Evolutionary conservation across 805 yeast genomes (phyloP), one percentile per base, ranked within the genome.

Genomic region (Maudiozyma saulgeensis): DNA sequence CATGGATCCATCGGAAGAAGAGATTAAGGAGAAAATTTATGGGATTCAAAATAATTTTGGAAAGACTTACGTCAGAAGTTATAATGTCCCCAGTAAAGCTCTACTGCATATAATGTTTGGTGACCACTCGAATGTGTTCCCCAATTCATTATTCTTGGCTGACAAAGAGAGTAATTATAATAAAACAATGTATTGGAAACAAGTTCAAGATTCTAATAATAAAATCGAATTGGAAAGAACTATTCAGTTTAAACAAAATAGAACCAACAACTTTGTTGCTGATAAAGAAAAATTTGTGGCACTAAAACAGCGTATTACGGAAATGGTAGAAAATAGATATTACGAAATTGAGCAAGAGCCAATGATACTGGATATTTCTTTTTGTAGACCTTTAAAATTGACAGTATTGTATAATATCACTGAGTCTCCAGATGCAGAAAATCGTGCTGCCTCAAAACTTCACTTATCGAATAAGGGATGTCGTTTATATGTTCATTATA

Each of bases 91-190:
- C 0, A 82, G 96, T 0, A 87, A 84, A 56, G 95, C 95, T 0
- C 58, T 91, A 31, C 83, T 87, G 62, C 95, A 87, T 60, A 71
- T 81, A 0, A 62, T 91, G 50, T 78, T 84, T 56, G 99, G 98
- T 16, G 93, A 88, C 54, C 74, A 77, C 45, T 84, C 96, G 0
- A 61, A 71, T 0, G 61, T 81, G 6, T 70, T 79, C 43, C 59
- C 60, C 1, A 53, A 53, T 31, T 23, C 49, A 28, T 44, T 51
- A 26, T 50, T 56, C 23, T 40, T 59, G 13, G 53, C 60, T 18
- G 55, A 55, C 32, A 52, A 49, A 18, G 67, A 52, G 39, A 67
- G 46, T 61, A 75, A 49, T 57, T 75, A 76, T 61, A 68, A 59
- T 51, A 61, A 49, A 7, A 51, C 53, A 25, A 50, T 51, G 44